Conservation (phyloP, 1,139 yeast species). For the Saccharomyces hybrid region DNA sequence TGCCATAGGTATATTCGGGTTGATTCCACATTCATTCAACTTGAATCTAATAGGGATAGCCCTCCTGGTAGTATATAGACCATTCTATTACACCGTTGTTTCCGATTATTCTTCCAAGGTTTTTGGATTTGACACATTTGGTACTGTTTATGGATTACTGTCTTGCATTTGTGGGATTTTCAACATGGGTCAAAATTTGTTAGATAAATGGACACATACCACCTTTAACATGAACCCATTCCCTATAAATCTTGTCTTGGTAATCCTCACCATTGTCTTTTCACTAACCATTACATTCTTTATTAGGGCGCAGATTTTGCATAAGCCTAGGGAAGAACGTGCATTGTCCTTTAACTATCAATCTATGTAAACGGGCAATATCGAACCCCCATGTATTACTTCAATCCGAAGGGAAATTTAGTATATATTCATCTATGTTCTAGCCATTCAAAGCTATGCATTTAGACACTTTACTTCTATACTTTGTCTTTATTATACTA, state of each 20-base stretch:
- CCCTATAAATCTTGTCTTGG: constrained; percentile 59
- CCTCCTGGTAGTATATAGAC: constrained; percentile 75
- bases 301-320: constrained; percentile 1
- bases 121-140: constrained; percentile 87
- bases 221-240: constrained; percentile 66
- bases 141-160: constrained; percentile 82
- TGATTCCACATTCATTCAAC: constrained; percentile 45
- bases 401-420: too few species aligned
- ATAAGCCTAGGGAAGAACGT: neutral
- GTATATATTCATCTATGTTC: neutral
- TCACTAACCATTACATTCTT: constrained; percentile 6
- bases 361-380: neutral
- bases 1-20: constrained; percentile 59
- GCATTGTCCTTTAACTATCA: neutral
- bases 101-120: constrained; percentile 89
- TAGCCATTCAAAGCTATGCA: neutral
- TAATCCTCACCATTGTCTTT: constrained; percentile 24
- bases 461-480: neutral
- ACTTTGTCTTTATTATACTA: neutral
- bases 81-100: constrained; percentile 85
- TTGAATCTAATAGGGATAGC: constrained; percentile 58
- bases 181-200: constrained; percentile 60
- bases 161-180: constrained; percentile 74
- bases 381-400: neutral
- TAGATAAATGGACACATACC: constrained; percentile 66